Base-by-base conservation (phyloP, 768 basidiomycete species). In the Trichaptum fuscoviolaceum region DNA sequence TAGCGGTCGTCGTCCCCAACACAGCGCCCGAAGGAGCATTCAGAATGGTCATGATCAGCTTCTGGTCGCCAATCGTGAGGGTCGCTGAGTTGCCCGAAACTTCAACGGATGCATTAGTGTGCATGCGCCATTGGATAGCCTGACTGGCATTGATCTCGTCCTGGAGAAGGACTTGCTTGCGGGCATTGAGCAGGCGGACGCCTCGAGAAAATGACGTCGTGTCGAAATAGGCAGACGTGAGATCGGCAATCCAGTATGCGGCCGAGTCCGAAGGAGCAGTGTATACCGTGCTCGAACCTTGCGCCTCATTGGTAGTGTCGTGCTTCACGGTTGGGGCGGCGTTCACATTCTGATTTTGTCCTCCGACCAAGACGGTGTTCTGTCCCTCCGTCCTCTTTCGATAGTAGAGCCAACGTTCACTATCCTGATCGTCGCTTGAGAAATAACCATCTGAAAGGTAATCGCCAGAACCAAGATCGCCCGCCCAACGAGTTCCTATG, bases 301-400 rank as follows among this genome's bases (percentile, higher is more conserved):
- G 97, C 0, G 75, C 72, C 4, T 80, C 81, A 57, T 80, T 80
- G 1, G 81, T 77, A 4, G 90, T 85, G 69, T 83, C 86, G 42
- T 81, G 80, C 20, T 82, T 81, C 24, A 79, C 73, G 9, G 79
- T 85, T 0, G 94, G 91, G 4, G 84, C 80, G 23, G 85, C 86
- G 20, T 79, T 74, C 60, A 97, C 92, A 67, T 88, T 83, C 78
- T 99, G 97, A 79, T 99, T 98, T 35, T 77, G 74, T 68, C 81
- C 79, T 70, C 84, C 84, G 70, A 98, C 83, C 64, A 96, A 73
- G 68, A 99, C 82, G 6, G 95, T 95, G 81, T 99, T 99, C 81
- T 99, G 97, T 1, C 97, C 97, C 77, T 96, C 94, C 4, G 96
- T 97, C 79, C 89, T 87, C 83, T 96, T 99, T 75, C 96, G 85